Evolutionary conservation across 257 asterid genomes (phyloP), one percentile per base, ranked within the genome.

Genomic region (Cruciata laevipes): DNA sequence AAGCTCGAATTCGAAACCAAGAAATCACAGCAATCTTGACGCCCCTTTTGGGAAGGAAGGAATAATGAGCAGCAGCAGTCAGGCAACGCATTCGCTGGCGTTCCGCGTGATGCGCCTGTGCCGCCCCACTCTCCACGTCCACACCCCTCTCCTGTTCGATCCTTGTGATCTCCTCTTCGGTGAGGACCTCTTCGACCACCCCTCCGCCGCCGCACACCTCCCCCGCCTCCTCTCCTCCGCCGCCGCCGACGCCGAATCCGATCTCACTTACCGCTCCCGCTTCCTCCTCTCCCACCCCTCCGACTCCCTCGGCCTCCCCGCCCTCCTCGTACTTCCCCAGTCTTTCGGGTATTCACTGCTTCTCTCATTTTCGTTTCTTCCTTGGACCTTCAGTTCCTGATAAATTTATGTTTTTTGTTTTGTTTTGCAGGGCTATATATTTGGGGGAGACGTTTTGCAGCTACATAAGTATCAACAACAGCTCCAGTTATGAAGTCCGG

Each of bases 361-460:
- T 23, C 3, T 44, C n/a, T 25, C 32, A 35, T 14, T 10, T 51
- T 14, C 4, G 1, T 21, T 1, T 56, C 11, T 1, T 56, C 11
- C 2, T 52, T 21, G 37, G 7, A 17, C 42, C 38, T 16, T 65
- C 65, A 38, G 37, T 68, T 74, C 5, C 40, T 59, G 18, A 24
- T 68, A 24, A 60, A 14, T 71, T 17, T 59, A 13, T 24, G 14
- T 62, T 10, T 17, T 58, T 32, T n/a, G n/a, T 51, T 10, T 7
- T 37, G 27, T 61, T 69, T 69, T 78, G 74, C 71, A 93, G 99
- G 82, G 99, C 99, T 57, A 93, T 93, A 80, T 93, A 90, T 83
- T 76, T 93, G 79, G 99, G 99, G 73, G 99, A 93, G 90, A 93
- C 97, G 21, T 93, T 93, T 76, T 90, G 99, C 95, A 90, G 99